Base-by-base conservation (phyloP, 768 basidiomycete species). In the Lactarius deliciosus region DNA sequence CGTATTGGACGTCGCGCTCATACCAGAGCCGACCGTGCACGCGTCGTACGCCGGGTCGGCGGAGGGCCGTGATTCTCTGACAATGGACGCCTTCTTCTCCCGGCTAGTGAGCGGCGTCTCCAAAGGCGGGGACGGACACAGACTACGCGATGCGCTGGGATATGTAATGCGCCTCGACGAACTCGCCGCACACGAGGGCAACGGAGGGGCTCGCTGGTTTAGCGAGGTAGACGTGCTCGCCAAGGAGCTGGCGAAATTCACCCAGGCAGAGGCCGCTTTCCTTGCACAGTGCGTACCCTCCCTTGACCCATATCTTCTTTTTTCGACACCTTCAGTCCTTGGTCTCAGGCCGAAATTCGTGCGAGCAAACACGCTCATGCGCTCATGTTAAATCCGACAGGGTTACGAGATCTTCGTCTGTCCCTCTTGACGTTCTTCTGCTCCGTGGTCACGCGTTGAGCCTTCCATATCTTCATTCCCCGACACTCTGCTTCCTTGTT, bases 91-190 rank as follows among this genome's bases (percentile, higher is more conserved):
- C 15, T 86, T 91, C 73, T 77, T 93, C 40, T 79, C 79, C 7
- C 71, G 72, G 77, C 5, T 82, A 82, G 53, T 79, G 78, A 18
- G 68, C 68, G n/a, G 82, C 87, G 72, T 80, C 81, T 3, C 74
- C 82, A 38, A 79, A 83, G 68, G 88, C 85, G 25, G 83, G 83
- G 13, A 75, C 75, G 41, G 74, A 85, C 30, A 84, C 83, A 3
- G 76, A 75, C 55, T 72, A 76, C 76, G 83, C 56, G 79, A 83
- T 34, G 83, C 89, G 69, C 73, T 93, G 13, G 80, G 78, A 30
- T 89, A 91, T 75, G 80, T 94, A 25, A 88, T 91, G 75, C 82
- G 85, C 77, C 78, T 92, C 13, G 92, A 94, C 71, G 80, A 80
- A 22, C 76, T 93, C 18, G 91, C 91, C 0, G 77, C 80, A 15